A percentile compares a stretch with the other conserved stretches of the same genome.
phyloP scores from a whole-genome alignment of 768 basidiomycete genomes.

The Boletus rufocinnamomeus region DNA sequence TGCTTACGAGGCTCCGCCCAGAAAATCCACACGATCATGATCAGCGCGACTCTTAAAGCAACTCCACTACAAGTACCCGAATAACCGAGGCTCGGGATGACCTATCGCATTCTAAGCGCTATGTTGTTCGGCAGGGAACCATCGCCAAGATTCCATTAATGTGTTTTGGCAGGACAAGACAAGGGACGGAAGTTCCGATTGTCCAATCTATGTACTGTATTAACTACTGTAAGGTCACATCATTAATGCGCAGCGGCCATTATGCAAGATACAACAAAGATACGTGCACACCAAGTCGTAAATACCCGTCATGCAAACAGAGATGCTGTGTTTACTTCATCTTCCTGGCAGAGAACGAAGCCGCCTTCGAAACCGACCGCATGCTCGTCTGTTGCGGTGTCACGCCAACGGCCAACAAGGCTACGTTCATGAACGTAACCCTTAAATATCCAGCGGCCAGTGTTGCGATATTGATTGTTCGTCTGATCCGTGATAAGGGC shows the following conservation, averaged over 20 bases:
- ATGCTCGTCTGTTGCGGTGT: conserved; percentile 43
- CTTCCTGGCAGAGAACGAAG: conserved; percentile 45
- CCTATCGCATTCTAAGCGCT: conserved; percentile 5
- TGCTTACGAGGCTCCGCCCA: background rate
- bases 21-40: conserved; percentile 15
- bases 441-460: conserved; percentile 52
- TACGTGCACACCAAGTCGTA: conserved; percentile 14
- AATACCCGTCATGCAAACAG: conserved; percentile 22
- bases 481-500: conserved; percentile 33
- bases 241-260: conserved; percentile 17
- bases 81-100: conserved; percentile 19
- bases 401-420: conserved; percentile 57
- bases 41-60: conserved; percentile 9
- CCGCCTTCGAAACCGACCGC: conserved; percentile 51
- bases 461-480: conserved; percentile 30
- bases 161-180: background rate
- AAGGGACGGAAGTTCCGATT: background rate
- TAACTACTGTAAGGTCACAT: conserved; percentile 15
- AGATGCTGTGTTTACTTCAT: conserved; percentile 22
- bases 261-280: conserved; percentile 17
- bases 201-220: conserved; percentile 5
- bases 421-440: conserved; percentile 53
- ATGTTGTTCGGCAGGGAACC: conserved; percentile 11
- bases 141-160: conserved; percentile 1
- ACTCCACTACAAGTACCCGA: background rate